Conservation (phyloP, 768 basidiomycete genomes). For the Termitomyces bulborhizus region DNA sequence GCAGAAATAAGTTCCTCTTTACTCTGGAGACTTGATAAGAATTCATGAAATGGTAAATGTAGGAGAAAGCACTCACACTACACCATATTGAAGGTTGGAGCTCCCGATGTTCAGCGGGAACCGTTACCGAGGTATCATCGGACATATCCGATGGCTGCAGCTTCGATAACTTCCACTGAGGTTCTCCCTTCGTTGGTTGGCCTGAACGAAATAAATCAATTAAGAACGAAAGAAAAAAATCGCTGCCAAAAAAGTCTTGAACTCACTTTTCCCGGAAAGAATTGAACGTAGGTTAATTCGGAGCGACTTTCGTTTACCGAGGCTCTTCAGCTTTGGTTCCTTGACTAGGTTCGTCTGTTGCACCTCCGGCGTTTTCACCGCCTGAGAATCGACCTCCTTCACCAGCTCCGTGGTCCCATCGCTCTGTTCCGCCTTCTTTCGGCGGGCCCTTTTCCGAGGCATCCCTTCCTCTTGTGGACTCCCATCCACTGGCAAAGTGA, state of each 20-base stretch:
- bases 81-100: constrained; percentile 13
- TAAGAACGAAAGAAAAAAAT: not conserved
- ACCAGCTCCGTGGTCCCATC: not conserved
- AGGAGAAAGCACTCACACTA: constrained; percentile 5
- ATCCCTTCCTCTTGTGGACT: not conserved
- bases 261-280: constrained; percentile 4
- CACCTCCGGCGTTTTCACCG: constrained; percentile 1
- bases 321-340: not conserved
- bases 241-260: not conserved
- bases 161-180: constrained; percentile 11
- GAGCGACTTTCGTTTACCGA: not conserved
- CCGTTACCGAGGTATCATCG: not conserved
- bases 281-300: not conserved
- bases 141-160: not conserved
- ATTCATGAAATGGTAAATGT: not conserved
- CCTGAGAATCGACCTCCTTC: not conserved
- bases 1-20: constrained; percentile 17
- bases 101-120: not conserved
- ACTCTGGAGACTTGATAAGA: constrained; percentile 5
- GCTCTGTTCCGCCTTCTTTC: not conserved
- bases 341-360: not conserved
- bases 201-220: not conserved
- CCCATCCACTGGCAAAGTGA: not conserved
- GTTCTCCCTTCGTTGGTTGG: constrained; percentile 9
- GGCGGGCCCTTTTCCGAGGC: not conserved